Conservation (phyloP, 768 basidiomycete genomes). For the Lyophyllum decastes region DNA sequence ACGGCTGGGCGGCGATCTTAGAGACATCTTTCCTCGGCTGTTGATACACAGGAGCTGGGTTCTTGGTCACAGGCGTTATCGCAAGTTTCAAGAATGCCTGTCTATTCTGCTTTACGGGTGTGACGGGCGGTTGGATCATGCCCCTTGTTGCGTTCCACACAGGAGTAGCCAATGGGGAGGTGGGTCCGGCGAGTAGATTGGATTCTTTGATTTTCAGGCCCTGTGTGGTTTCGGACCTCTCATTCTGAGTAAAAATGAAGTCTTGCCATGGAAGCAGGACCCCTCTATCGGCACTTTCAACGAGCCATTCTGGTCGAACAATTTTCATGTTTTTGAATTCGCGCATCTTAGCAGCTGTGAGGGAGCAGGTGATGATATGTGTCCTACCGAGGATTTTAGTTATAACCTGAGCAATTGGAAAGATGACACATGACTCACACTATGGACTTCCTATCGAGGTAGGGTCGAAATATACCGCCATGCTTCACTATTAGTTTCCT, state of each 20-base stretch:
- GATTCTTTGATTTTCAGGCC: constrained; percentile 43
- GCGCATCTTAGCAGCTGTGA: constrained; percentile 86
- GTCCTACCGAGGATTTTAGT: constrained; percentile 49
- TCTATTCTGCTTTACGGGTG: constrained; percentile 9
- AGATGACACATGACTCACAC: constrained; percentile 49
- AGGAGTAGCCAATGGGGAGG: neutral
- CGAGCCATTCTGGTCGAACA: constrained; percentile 85
- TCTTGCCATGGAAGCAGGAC: constrained; percentile 78
- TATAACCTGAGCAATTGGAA: neutral
- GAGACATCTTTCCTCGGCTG: neutral
- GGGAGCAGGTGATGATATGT: constrained; percentile 87
- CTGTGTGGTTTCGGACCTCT: constrained; percentile 50
- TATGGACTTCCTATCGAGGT: constrained; percentile 75
- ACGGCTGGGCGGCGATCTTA: neutral
- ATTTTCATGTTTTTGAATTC: constrained; percentile 93
- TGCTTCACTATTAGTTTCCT: constrained; percentile 77
- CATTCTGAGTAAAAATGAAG: constrained; percentile 59
- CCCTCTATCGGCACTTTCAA: constrained; percentile 71
- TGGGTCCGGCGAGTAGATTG: constrained; percentile 27
- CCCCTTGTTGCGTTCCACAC: neutral
- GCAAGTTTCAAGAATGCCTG: neutral
- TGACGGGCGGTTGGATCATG: neutral
- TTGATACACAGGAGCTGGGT: neutral
- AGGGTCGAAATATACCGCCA: constrained; percentile 83
- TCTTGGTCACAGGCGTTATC: neutral